Base-by-base conservation (phyloP, 2,329 filamentous ascomycete species). In the Exophiala lecanii-corni region DNA sequence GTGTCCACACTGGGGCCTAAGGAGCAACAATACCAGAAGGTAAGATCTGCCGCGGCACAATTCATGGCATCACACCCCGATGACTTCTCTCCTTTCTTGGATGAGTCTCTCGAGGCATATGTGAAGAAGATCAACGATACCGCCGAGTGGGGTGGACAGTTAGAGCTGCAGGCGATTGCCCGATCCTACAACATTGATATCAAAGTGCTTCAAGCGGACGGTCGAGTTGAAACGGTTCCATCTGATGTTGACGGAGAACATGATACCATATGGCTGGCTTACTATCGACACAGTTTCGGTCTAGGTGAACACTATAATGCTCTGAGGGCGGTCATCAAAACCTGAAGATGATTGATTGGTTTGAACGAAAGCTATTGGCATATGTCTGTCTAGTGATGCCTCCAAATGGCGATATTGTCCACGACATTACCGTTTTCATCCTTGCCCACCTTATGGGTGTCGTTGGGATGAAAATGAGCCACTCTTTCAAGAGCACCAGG, bases 221-320 rank as follows among this genome's bases (percentile, higher is more conserved):
- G 89, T 3, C 71, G 82, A 43, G 81, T 86, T 44, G 87, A 94
- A 62, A 82, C 77, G 54, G 86, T 97, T 50, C 72, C 75, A 56
- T 74, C 79, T 5, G 67, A 59, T 2, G 25, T 38, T 6, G 16
- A 15, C 12, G 28, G 71, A 67, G 15, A 60, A 54, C 17, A 59
- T 57, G 15, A 28, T 31, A 28, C 65, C 13, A 75, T 94, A 38
- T 97, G 92, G 91, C 64, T 98, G 64, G 91, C 89, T 25, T 98
- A 97, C 65, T 97, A 97, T 66, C 77, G 86, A 57, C 89, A 96
- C 69, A 87, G 86, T 36, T 97, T 94, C 64, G 91, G 91, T 1
- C 70, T 98, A 37, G 92, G 92, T 9, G 92, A 97, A 70, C 92
- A 98, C 68, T 98, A 98, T 67, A 98, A 98, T 62, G 94, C 89